phyloP scores from a whole-genome alignment of 371 early-diverging fungal genomes.

The Lichtheimia ramosa region DNA sequence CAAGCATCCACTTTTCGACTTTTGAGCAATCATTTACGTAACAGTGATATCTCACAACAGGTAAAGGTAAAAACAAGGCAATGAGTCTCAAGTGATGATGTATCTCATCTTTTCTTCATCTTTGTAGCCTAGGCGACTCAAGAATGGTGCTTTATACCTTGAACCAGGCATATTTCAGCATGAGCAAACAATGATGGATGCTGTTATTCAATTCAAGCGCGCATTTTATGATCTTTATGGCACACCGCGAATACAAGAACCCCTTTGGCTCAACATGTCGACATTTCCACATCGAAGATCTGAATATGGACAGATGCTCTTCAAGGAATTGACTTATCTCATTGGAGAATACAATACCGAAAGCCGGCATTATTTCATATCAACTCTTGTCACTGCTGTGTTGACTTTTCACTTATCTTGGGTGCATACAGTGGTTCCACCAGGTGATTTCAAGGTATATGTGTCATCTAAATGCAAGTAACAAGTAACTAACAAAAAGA shows the following conservation, averaged over 20 bases:
- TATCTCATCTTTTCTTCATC: not conserved
- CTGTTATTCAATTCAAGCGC: conserved; percentile 52
- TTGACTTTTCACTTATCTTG: conserved; percentile 63
- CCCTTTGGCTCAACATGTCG: conserved; percentile 67
- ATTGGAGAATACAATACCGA: conserved; percentile 47
- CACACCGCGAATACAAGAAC: conserved; percentile 64
- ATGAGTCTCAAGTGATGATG: too few relatives aligned
- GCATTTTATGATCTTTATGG: conserved; percentile 54
- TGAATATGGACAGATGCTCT: conserved; percentile 45
- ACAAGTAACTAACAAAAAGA: not conserved
- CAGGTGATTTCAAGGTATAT: conserved; percentile 38
- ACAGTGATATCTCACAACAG: conserved; percentile 1
- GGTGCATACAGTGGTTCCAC: conserved; percentile 65
- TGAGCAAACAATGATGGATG: conserved; percentile 47
- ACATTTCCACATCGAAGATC: conserved; percentile 60
- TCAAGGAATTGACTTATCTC: conserved; percentile 51
- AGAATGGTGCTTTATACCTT: conserved; percentile 26
- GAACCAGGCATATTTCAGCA: conserved; percentile 52
- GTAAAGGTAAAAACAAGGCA: not conserved
- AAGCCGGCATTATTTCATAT: conserved; percentile 44
- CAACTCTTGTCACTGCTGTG: conserved; percentile 56
- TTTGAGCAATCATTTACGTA: conserved; percentile 45
- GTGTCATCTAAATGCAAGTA: not conserved
- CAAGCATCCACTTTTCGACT: conserved; percentile 54
- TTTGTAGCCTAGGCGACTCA: not conserved